Conservation (phyloP, 2,329 filamentous ascomycete genomes). For the Tympanopsis confertula region DNA sequence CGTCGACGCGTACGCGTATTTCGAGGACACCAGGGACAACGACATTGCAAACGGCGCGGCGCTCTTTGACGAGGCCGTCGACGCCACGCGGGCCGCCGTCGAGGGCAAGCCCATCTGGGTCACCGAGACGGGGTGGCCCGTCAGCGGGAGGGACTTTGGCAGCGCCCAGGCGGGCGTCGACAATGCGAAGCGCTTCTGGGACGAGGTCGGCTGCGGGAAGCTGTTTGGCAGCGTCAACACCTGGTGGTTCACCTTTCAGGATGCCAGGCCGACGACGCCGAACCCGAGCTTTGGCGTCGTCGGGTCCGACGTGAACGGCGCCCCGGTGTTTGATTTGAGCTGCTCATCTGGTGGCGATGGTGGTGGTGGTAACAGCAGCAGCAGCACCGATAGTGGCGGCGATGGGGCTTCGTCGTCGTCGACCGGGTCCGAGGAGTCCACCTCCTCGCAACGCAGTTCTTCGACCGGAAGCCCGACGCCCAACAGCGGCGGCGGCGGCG, state of each 20-base stretch:
- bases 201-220: slow-evolving; percentile 60
- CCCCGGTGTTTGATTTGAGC: slow-evolving; percentile 51
- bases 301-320: slow-evolving; percentile 36
- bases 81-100: slow-evolving; percentile 43
- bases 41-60: slow-evolving; percentile 47
- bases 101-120: slow-evolving; percentile 64
- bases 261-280: slow-evolving; percentile 45
- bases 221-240: slow-evolving; percentile 52
- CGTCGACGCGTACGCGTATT: slow-evolving; percentile 78
- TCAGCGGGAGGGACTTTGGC: slow-evolving; percentile 52
- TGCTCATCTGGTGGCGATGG: slow-evolving; percentile 29
- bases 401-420: neutral
- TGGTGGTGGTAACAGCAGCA: slow-evolving; percentile 4
- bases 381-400: slow-evolving; percentile 1
- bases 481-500: neutral
- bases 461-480: slow-evolving; percentile 3
- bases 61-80: slow-evolving; percentile 59
- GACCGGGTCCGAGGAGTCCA: neutral
- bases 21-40: slow-evolving; percentile 59
- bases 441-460: no score
- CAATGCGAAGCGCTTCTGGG: slow-evolving; percentile 74
- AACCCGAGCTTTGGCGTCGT: slow-evolving; percentile 63
- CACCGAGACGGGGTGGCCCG: slow-evolving; percentile 81
- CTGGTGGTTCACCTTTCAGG: slow-evolving; percentile 71
- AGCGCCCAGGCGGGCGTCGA: slow-evolving; percentile 47